phyloP scores from a whole-genome alignment of 78 protist genomes.

The Paulinella micropora region DNA sequence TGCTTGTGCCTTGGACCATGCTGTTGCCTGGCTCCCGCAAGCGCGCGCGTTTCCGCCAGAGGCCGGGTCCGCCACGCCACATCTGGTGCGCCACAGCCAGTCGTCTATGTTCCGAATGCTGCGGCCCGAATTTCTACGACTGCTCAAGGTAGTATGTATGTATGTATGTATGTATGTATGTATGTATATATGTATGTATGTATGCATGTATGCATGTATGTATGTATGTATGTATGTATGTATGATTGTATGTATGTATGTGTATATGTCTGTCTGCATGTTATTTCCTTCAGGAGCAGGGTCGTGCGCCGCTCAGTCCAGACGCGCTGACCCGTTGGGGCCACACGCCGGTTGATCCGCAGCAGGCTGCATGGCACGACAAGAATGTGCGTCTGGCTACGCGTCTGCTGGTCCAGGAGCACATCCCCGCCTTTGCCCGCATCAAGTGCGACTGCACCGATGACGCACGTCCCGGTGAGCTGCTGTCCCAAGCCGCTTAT shows the following conservation, averaged over 20 bases:
- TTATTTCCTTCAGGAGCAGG: background rate
- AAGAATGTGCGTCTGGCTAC: background rate
- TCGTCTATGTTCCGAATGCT: background rate
- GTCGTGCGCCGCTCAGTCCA: background rate
- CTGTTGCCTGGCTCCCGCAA: too few relatives aligned
- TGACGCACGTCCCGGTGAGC: too few relatives aligned
- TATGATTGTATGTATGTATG: too few relatives aligned
- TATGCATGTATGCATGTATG: too few relatives aligned
- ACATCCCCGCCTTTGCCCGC: constrained; percentile 3
- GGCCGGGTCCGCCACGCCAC: background rate
- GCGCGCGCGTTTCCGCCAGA: background rate
- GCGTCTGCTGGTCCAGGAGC: background rate
- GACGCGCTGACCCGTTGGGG: constrained; percentile 4
- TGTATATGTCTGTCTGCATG: too few relatives aligned
- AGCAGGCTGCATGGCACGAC: background rate
- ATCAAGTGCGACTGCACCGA: too few relatives aligned
- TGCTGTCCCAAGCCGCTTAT: too few relatives aligned
- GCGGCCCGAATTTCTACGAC: background rate
- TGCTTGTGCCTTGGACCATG: too few relatives aligned
- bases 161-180: too few relatives aligned
- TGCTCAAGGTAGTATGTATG: too few relatives aligned
- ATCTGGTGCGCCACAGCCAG: background rate
- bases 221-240: too few relatives aligned
- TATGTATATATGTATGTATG: too few relatives aligned
- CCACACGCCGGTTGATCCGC: background rate